Base-by-base conservation (phyloP, 2,329 filamentous ascomycete species). In the Aspergillus persii region DNA sequence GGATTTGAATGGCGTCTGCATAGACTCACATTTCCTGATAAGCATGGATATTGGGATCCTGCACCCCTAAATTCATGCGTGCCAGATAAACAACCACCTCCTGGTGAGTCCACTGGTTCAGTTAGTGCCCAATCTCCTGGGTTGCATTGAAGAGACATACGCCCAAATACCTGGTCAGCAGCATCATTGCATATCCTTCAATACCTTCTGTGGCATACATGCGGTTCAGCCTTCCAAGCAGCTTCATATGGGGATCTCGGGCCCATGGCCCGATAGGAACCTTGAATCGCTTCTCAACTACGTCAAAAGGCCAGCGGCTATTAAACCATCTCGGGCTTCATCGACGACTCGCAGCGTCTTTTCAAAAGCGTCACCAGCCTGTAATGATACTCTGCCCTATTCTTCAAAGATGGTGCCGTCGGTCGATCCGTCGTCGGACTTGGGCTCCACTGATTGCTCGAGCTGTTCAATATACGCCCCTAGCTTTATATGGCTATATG, bases 381-480 rank as follows among this genome's bases (percentile, higher is more conserved):
- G 50, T 4, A 61, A 50, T 26, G 60, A 53, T 8, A 47, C 58
- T 18, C 61, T 23, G 3, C 57, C 59, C 61, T 57, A 63, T 4
- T 49, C 36, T 1, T 46, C 53, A 39, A 57, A 61, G 12, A 63
- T 59, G 18, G 61, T 57, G 18, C 58, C 54, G 3, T 33, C 57
- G 9, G 58, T 54, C 8, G 54, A 58, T 2, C 58, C 61, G 33
- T 63, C 62, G 41, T 63, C 63, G 18, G 61, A 60, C 30, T 61
- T 56, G 4, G 60, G 60, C 33, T 53, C 47, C 59, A 74, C 70
- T 39, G 61, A 62, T 23, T 74, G 69, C 52, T 77, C 75, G 44
- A 73, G 72, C 23, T 73, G 66, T 62, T 77, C 75, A 6, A 77
- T 67, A 66, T 72, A 76, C 31, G 72, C 74, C 26, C 74, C 67